Evolutionary conservation across 768 basidiomycete species (phyloP), one percentile per base, ranked within the genome.

Genomic region (Mycena venus): DNA sequence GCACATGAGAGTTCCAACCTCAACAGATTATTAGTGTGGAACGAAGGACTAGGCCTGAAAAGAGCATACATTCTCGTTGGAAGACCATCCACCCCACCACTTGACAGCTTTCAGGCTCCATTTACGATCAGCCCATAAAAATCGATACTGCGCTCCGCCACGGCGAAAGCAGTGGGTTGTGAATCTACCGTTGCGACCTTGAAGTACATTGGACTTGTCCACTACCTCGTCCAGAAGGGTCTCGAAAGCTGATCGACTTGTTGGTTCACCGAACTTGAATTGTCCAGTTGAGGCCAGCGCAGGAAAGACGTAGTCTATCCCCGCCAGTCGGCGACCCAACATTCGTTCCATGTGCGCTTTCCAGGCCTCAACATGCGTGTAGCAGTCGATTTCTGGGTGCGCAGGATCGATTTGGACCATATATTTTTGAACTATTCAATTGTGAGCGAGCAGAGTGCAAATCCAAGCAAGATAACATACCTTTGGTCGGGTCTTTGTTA

Each of bases 11-110:
- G 61, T 63, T 10, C 61, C 61, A 29, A 79, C 69, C 77, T 79
- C 34, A 4, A 49, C 14, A 47, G 7, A 19, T n/a, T 47, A 36
- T 68, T 11, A 68, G 38, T 9, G 2, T 12, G 9, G 15, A 19
- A 7, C 29, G 21, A 21, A 7, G 19, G 12, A 32, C 9, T 36
- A 14, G 21, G 11, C 6, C 11, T 36, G n/a, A 38, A 77, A 79
- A n/a, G n/a, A n/a, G n/a, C 78, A 75, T 58, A 74, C 76, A 60
- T 77, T 70, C 44, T 79, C 78, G 59, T 67, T 74, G 51, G 77
- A 73, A 2, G 75, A 79, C 81, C 80, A 80, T 19, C 79, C 78
- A 23, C 80, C 80, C 80, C 80, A 81, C 80, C 80, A 81, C 23
- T 77, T 80, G 10, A 79, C 76, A 12, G 70, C 75, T 44, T 79